Percentiles rank a stretch among this genome's conserved stretches.
Conservation (phyloP, 345 rosid genomes). For the Tarenaya hassleriana region DNA sequence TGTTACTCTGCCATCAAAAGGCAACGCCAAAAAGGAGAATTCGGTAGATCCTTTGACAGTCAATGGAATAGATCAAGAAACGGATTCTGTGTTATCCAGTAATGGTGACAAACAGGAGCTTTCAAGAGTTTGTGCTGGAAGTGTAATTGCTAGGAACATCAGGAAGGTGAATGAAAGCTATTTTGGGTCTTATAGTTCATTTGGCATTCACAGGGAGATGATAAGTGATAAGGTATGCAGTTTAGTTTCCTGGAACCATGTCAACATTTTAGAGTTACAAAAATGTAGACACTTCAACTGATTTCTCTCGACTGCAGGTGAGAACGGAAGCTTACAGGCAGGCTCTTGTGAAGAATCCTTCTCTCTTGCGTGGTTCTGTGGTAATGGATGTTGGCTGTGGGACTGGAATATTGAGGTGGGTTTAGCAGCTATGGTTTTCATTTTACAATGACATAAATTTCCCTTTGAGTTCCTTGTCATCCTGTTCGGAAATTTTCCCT, state of each 20-base stretch:
- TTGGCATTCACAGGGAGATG: conserved; percentile 88
- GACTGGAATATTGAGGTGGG: conserved; percentile 85
- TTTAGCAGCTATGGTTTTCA: conserved; percentile 3
- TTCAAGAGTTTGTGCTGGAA: conserved; percentile 28
- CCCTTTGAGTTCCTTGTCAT: background rate
- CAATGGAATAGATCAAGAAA: conserved; percentile 28
- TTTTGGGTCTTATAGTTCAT: conserved; percentile 86
- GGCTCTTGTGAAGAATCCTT: conserved; percentile 77
- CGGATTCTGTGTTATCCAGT: conserved; percentile 17
- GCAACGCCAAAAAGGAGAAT: conserved; percentile 23
- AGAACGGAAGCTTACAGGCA: conserved; percentile 79
- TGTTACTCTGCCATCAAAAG: conserved; percentile 30
- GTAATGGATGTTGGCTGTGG: conserved; percentile 99
- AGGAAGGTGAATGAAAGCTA: conserved; percentile 68
- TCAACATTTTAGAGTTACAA: background rate
- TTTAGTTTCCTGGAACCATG: conserved; percentile 1
- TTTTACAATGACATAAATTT: background rate
- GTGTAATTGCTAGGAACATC: conserved; percentile 37
- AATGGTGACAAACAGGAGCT: conserved; percentile 23
- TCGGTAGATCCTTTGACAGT: conserved; percentile 21
- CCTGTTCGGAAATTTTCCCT: background rate
- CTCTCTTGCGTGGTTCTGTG: conserved; percentile 61
- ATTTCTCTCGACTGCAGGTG: conserved; percentile 38
- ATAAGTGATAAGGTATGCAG: conserved; percentile 73
- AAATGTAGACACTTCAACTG: conserved; percentile 15